These are phyloP conservation scores for Alternaria dauci DNA, from an alignment of 2,329 filamentous ascomycete genomes.

Conservation along the genomic window DNA sequence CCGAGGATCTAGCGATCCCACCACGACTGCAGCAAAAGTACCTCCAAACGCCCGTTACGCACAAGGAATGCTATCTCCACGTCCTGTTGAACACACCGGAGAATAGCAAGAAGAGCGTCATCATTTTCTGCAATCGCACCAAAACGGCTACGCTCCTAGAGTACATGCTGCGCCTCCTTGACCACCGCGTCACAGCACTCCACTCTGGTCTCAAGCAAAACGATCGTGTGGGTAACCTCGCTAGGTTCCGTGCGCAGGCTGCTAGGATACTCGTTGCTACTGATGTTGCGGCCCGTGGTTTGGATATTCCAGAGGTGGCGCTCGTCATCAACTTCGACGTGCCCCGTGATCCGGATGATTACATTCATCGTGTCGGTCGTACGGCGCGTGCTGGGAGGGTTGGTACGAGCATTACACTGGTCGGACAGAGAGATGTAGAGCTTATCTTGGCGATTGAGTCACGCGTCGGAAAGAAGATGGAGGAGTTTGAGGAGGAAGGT, in stretches of 20 bases:
- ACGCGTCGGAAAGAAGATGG: conserved; percentile 81
- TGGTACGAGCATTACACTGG: conserved; percentile 84
- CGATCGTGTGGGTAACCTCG: conserved; percentile 86
- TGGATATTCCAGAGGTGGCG: conserved; percentile 92
- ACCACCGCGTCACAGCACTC: conserved; percentile 88
- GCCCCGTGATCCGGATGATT: conserved; percentile 94
- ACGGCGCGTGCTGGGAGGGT: conserved; percentile 89
- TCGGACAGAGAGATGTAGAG: conserved; percentile 92
- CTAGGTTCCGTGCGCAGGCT: conserved; percentile 87
- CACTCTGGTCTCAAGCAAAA: conserved; percentile 88
- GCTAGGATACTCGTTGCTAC: conserved; percentile 92
- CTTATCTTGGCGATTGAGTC: conserved; percentile 89
- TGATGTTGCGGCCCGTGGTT: conserved; percentile 90
- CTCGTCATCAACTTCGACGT: conserved; percentile 96
- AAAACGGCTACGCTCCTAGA: conserved; percentile 88
- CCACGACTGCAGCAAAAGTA: conserved; percentile 83
- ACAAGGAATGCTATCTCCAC: conserved; percentile 95
- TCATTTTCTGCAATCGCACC: conserved; percentile 95
- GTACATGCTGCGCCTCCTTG: conserved; percentile 83
- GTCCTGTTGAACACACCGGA: conserved; percentile 77
- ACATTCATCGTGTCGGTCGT: conserved; percentile 94
- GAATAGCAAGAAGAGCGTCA: conserved; percentile 79
- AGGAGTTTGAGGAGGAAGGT: conserved; percentile 84
- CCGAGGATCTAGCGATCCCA: conserved; percentile 75
- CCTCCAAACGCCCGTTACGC: conserved; percentile 86